These are phyloP conservation scores for Inonotus obliquus DNA, from an alignment of 1,284 basidiomycete genomes.

Conservation along the genomic window DNA sequence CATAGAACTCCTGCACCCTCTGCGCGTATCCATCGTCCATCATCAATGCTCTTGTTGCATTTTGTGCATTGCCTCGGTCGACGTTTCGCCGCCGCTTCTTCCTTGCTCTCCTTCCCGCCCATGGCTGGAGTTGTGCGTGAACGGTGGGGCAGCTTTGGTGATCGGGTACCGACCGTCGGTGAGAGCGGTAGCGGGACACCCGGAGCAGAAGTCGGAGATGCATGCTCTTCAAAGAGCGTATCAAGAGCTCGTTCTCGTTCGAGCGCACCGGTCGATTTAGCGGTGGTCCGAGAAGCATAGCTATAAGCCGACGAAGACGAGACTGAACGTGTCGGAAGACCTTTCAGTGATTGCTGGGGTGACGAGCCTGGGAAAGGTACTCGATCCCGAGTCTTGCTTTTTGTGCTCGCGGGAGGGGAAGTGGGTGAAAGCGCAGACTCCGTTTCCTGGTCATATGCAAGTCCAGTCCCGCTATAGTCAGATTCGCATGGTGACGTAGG, in stretches of 20 bases:
- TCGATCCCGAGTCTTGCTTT: background rate
- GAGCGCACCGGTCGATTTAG: conserved; percentile 30
- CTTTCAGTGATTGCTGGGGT: conserved; percentile 24
- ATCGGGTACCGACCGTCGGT: conserved; percentile 32
- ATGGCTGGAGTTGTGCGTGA: conserved; percentile 47
- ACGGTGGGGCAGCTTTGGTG: conserved; percentile 50
- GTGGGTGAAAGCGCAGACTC: conserved; percentile 17
- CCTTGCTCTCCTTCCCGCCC: conserved; percentile 23
- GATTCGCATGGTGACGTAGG: conserved; percentile 27
- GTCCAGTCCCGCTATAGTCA: conserved; percentile 21
- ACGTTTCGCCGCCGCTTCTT: background rate
- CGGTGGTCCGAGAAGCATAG: conserved; percentile 17
- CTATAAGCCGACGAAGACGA: conserved; percentile 27
- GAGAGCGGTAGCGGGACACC: conserved; percentile 26
- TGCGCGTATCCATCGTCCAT: conserved; percentile 67
- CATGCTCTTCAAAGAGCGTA: conserved; percentile 43
- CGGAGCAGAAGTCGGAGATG: conserved; percentile 25
- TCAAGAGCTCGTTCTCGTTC: conserved; percentile 35
- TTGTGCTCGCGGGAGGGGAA: conserved; percentile 17
- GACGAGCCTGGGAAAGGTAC: conserved; percentile 18
- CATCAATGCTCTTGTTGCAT: conserved; percentile 66
- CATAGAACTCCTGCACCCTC: conserved; percentile 71
- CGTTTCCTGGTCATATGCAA: conserved; percentile 27
- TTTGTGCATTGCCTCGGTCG: conserved; percentile 46
- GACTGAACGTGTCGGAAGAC: conserved; percentile 25